Percentiles rank a stretch among this genome's conserved stretches.
These are phyloP conservation scores for Macrotyloma uniflorum DNA, from an alignment of 306 rosid species.

Conservation along the genomic window DNA sequence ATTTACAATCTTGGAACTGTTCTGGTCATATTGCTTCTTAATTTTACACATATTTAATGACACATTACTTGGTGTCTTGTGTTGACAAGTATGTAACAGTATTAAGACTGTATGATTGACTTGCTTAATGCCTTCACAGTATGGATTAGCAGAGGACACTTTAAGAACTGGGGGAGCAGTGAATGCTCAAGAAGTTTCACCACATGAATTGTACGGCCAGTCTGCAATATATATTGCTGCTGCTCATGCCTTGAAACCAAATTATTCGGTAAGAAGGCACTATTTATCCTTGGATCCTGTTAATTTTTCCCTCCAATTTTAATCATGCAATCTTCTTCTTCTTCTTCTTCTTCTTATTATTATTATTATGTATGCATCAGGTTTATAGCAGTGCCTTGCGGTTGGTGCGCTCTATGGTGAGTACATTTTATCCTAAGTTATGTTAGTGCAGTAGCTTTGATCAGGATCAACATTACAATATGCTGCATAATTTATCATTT, in stretches of 20 bases:
- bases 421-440: constrained; percentile 38
- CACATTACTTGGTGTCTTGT: constrained; percentile 29
- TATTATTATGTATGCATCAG: constrained; percentile 47
- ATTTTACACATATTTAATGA: constrained; percentile 29
- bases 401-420: constrained; percentile 98
- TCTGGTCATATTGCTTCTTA: constrained; percentile 68
- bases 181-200: constrained; percentile 75
- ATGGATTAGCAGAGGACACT: constrained; percentile 99
- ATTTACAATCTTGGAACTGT: constrained; percentile 99
- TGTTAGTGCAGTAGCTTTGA: constrained; percentile 30
- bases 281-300: neutral
- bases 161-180: constrained; percentile 82
- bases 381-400: constrained; percentile 99
- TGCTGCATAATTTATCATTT: constrained; percentile 24
- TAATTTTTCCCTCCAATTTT: neutral
- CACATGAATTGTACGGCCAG: constrained; percentile 95
- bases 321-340: constrained; percentile 10
- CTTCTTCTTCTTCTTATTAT: neutral
- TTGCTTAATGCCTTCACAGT: constrained; percentile 55
- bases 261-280: constrained; percentile 70
- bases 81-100: constrained; percentile 30
- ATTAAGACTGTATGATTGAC: constrained; percentile 22
- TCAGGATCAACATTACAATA: constrained; percentile 22
- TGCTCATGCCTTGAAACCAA: constrained; percentile 97
- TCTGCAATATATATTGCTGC: constrained; percentile 99